Conservation (phyloP, 306 rosid species). For the Biancaea sappan region DNA sequence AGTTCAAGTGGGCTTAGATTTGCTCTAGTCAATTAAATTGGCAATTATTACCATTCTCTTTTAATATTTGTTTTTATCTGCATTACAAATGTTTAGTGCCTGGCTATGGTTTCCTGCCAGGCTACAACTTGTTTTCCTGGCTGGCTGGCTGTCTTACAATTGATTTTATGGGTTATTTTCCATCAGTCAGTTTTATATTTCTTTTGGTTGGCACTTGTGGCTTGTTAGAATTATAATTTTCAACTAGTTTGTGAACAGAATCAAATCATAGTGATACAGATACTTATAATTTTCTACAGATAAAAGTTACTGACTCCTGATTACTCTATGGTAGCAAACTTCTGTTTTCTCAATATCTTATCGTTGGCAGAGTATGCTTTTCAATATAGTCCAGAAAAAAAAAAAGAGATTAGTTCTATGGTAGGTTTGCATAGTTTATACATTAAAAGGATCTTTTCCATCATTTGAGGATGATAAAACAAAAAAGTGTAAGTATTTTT, state of each 20-base stretch:
- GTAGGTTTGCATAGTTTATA: not conserved
- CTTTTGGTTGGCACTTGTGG: not conserved
- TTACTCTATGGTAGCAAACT: not conserved
- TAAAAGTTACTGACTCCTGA: not conserved
- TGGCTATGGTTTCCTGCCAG: not conserved
- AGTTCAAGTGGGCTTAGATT: not conserved
- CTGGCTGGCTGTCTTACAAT: not conserved
- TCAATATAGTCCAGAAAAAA: not conserved
- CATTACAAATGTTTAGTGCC: not conserved
- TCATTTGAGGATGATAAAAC: constrained; percentile 9
- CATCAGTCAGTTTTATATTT: not conserved
- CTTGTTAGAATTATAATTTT: not conserved
- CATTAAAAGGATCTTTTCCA: not conserved
- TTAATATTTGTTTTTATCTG: not conserved
- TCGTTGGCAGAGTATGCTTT: too few relatives aligned
- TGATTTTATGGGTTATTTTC: not conserved
- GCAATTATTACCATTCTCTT: not conserved
- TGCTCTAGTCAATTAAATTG: not conserved
- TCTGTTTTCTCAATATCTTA: not conserved
- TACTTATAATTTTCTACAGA: not conserved
- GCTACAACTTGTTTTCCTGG: not conserved
- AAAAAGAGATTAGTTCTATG: not conserved
- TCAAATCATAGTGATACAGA: not conserved
- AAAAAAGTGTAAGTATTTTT: constrained; percentile 18
- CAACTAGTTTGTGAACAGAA: not conserved